Evolutionary conservation across 129 eudicot species (phyloP).

Genomic region (Scalesia atractyloides): DNA sequence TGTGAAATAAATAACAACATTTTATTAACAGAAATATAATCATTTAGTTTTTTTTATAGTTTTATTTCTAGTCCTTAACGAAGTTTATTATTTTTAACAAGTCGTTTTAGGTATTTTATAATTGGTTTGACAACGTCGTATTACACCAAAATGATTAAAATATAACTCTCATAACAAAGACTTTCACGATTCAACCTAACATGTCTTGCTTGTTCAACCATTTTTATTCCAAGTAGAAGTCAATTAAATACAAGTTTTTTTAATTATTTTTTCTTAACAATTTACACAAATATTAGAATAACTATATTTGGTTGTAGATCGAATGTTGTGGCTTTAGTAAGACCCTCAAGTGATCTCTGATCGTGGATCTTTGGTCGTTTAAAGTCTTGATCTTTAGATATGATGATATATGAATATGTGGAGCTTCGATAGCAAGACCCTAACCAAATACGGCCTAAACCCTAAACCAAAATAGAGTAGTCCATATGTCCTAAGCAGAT

Average conservation of each 20-base stretch:
- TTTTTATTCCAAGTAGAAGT: background rate
- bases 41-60: background rate
- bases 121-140: background rate
- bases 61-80: background rate
- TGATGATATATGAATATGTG: too few relatives aligned
- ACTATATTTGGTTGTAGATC: background rate
- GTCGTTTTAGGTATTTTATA: background rate
- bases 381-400: too few relatives aligned
- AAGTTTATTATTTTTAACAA: background rate
- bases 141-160: background rate
- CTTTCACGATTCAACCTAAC: background rate
- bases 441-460: too few relatives aligned
- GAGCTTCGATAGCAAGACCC: too few relatives aligned
- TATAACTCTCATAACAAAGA: background rate
- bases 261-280: background rate
- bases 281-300: background rate
- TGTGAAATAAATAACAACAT: background rate
- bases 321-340: too few relatives aligned
- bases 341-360: too few relatives aligned
- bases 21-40: background rate
- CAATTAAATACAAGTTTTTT: background rate
- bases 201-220: slow-evolving; percentile 16
- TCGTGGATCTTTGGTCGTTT: too few relatives aligned
- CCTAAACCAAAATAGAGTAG: too few relatives aligned
- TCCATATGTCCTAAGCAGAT: too few relatives aligned